Percentiles rank a stretch among this genome's conserved stretches.
phyloP scores from a whole-genome alignment of 345 rosid genomes.

The Moricandia arvensis region DNA sequence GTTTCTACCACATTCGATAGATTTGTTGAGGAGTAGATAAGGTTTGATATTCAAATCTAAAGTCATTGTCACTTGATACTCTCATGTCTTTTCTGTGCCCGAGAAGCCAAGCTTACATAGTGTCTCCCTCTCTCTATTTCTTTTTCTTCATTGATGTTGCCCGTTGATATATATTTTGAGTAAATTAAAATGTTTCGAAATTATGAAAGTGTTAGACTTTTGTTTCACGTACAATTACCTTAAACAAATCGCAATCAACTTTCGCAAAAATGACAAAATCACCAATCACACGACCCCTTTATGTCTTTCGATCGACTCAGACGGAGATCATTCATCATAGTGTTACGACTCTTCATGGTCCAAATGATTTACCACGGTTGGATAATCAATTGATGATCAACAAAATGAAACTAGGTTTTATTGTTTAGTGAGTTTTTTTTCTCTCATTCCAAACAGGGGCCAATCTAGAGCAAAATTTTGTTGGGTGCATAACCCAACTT shows the following conservation, averaged over 20 bases:
- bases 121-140: background rate
- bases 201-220: constrained; percentile 11
- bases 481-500: too few species aligned
- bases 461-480: too few species aligned
- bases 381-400: background rate
- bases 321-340: background rate
- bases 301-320: background rate
- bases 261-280: background rate
- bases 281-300: constrained; percentile 19
- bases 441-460: background rate
- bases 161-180: background rate
- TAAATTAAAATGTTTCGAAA: background rate
- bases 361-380: background rate
- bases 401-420: background rate
- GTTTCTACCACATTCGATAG: background rate
- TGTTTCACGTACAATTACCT: constrained; percentile 1
- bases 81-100: constrained; percentile 28
- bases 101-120: constrained; percentile 25
- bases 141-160: background rate
- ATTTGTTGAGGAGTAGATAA: constrained; percentile 17
- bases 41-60: constrained; percentile 2
- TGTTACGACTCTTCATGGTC: background rate
- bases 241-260: constrained; percentile 2
- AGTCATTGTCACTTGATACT: constrained; percentile 11
- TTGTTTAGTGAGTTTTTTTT: background rate